These are phyloP conservation scores for Melanogaster broomeanus DNA, from an alignment of 768 basidiomycete species.

Conservation along the genomic window DNA sequence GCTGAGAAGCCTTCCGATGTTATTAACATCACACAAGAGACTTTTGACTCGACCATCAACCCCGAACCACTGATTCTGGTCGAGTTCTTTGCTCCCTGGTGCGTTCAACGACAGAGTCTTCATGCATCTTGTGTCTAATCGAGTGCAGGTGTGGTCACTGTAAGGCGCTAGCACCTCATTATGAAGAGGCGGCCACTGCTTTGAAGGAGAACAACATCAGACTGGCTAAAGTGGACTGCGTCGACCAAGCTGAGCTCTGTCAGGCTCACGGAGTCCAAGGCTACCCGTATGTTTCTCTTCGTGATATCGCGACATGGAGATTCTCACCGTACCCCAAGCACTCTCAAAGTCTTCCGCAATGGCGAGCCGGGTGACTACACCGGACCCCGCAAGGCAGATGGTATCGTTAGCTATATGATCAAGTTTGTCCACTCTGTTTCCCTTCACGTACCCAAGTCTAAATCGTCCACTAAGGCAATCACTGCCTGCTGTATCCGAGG, in stretches of 20 bases:
- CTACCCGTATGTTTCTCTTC: slow-evolving; percentile 73
- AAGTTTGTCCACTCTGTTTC: slow-evolving; percentile 58
- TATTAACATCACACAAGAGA: slow-evolving; percentile 65
- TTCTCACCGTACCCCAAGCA: slow-evolving; percentile 43
- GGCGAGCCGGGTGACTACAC: slow-evolving; percentile 79
- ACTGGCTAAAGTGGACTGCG: slow-evolving; percentile 96
- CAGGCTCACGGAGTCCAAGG: slow-evolving; percentile 85
- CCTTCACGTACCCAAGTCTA: background rate
- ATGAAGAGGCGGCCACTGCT: slow-evolving; percentile 89
- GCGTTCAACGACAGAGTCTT: slow-evolving; percentile 1
- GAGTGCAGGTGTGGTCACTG: slow-evolving; percentile 88
- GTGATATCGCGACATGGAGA: background rate
- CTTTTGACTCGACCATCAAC: slow-evolving; percentile 67
- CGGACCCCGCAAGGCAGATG: slow-evolving; percentile 92
- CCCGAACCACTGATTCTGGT: slow-evolving; percentile 79
- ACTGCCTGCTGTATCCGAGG: slow-evolving; percentile 86
- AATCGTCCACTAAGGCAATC: slow-evolving; percentile 62
- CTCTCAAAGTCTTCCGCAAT: slow-evolving; percentile 88
- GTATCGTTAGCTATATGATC: slow-evolving; percentile 94
- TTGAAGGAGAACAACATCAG: slow-evolving; percentile 91
- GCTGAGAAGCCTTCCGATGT: slow-evolving; percentile 68
- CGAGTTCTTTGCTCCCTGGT: slow-evolving; percentile 96
- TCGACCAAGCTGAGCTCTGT: slow-evolving; percentile 91
- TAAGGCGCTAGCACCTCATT: slow-evolving; percentile 92
- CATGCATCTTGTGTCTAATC: background rate